Conservation (phyloP, 306 rosid species). For the Pterocarpus santalinus region DNA sequence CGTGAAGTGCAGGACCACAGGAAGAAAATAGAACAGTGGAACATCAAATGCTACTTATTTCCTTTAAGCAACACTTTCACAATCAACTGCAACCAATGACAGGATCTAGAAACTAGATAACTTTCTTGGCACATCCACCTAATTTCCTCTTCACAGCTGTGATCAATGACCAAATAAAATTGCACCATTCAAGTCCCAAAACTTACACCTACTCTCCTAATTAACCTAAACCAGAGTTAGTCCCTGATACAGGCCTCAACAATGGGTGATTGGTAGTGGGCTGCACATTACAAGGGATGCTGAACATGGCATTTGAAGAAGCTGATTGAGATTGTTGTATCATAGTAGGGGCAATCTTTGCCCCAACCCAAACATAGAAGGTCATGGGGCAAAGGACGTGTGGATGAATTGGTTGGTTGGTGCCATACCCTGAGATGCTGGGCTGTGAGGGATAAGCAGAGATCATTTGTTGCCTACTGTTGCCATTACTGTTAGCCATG, state of each 20-base stretch:
- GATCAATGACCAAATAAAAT: slow-evolving; percentile 55
- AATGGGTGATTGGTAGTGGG: slow-evolving; percentile 75
- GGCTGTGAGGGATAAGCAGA: slow-evolving; percentile 88
- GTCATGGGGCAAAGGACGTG: slow-evolving; percentile 84
- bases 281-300: slow-evolving; percentile 69
- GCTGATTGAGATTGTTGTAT: slow-evolving; percentile 79
- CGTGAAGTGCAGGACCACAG: slow-evolving; percentile 26
- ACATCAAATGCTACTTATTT: slow-evolving; percentile 55
- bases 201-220: slow-evolving; percentile 53
- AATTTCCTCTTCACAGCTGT: slow-evolving; percentile 61
- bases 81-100: slow-evolving; percentile 65
- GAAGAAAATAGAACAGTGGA: background rate
- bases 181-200: slow-evolving; percentile 49
- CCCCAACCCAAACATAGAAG: slow-evolving; percentile 86
- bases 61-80: slow-evolving; percentile 53
- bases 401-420: slow-evolving; percentile 81
- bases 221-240: slow-evolving; percentile 93
- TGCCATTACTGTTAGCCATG: slow-evolving; percentile 69
- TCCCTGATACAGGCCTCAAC: slow-evolving; percentile 88
- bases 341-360: slow-evolving; percentile 86
- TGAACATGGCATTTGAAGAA: slow-evolving; percentile 77
- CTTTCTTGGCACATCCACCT: slow-evolving; percentile 53
- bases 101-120: slow-evolving; percentile 59
- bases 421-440: slow-evolving; percentile 75
- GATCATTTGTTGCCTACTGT: slow-evolving; percentile 78